Evolutionary conservation across 768 basidiomycete species (phyloP).

Genomic region (Sporobolomyces phaffii): DNA sequence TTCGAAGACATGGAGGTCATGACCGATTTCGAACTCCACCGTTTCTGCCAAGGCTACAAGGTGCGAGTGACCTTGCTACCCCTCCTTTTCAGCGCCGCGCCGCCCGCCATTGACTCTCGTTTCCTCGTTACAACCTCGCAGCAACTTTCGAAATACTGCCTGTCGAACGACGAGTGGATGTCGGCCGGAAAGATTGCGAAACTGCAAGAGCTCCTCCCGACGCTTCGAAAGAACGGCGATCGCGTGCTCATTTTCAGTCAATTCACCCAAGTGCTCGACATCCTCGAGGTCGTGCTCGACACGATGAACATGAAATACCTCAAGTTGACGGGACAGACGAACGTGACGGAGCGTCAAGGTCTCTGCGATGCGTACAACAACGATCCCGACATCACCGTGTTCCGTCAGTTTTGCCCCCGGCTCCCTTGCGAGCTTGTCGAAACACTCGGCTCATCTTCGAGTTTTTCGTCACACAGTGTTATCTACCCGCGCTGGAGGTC

Average conservation of each 20-base stretch:
- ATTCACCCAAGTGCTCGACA: conserved; percentile 94
- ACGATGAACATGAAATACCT: conserved; percentile 67
- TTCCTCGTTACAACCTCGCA: conserved; percentile 54
- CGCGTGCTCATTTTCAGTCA: conserved; percentile 92
- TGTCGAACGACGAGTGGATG: conserved; percentile 67
- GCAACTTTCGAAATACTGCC: conserved; percentile 58
- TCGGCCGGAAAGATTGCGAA: conserved; percentile 81
- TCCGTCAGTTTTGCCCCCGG: conserved; percentile 50
- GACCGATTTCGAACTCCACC: conserved; percentile 92
- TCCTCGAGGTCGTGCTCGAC: conserved; percentile 74
- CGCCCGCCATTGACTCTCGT: not conserved
- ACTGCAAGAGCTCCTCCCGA: conserved; percentile 63
- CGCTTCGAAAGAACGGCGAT: conserved; percentile 62
- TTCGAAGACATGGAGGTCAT: conserved; percentile 94
- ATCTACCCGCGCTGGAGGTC: conserved; percentile 88
- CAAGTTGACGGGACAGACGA: conserved; percentile 82
- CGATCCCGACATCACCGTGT: conserved; percentile 76
- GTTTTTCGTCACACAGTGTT: conserved; percentile 56
- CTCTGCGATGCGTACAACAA: conserved; percentile 93
- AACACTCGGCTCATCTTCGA: too few relatives aligned
- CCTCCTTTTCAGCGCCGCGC: not conserved
- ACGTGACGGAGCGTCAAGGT: conserved; percentile 85
- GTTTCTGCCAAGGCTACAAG: conserved; percentile 79
- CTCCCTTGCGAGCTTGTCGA: conserved; percentile 62
- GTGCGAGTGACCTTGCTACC: conserved; percentile 51